Base-by-base conservation (phyloP, 2,329 filamentous ascomycete species). In the Teratosphaeria viscida region DNA sequence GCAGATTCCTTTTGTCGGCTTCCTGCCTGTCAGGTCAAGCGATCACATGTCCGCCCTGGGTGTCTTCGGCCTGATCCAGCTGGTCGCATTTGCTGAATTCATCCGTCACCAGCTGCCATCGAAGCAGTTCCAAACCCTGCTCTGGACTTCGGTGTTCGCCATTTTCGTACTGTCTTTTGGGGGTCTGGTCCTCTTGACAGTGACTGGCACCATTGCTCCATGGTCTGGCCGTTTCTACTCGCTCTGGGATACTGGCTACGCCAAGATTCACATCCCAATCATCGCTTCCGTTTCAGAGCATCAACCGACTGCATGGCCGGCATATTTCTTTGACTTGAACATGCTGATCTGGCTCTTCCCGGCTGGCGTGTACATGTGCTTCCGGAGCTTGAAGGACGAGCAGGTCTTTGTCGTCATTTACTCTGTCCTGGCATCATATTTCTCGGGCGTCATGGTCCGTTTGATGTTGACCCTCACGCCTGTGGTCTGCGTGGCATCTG, bases 271-370 rank as follows among this genome's bases (percentile, higher is more conserved):
- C 72, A 99, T 99, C 72, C 94, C 94, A 62, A 99, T 99, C 72
- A 99, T 99, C 74, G 94, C 94, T 3, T 99, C 94, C n/a, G 94
- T 99, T 54, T 99, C 94, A 1, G 94, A 99, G 78, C 94, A 99
- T 79, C 94, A 99, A 78, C 94, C 94, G 58, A 99, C 94, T 43
- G 94, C 94, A 52, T 99, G 94, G 94, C 94, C 94, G 2, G 90
- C 95, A 16, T 99, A 96, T 82, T 99, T 99, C 81, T 99, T 99
- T 75, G 94, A 99, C 71, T 82, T 99, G 68, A 96, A 95, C 80
- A 86, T 99, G 79, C 83, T 99, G 70, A 96, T 99, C 77, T 99
- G 94, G 94, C 85, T 99, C 57, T 97, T 99, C 85, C 94, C 94
- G 3, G 95, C 94, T 12, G 94, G 94, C 76, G 91, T 99, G 60